These are phyloP conservation scores for Diaporthe humulicola DNA, from an alignment of 2,329 filamentous ascomycete species.

Conservation along the genomic window DNA sequence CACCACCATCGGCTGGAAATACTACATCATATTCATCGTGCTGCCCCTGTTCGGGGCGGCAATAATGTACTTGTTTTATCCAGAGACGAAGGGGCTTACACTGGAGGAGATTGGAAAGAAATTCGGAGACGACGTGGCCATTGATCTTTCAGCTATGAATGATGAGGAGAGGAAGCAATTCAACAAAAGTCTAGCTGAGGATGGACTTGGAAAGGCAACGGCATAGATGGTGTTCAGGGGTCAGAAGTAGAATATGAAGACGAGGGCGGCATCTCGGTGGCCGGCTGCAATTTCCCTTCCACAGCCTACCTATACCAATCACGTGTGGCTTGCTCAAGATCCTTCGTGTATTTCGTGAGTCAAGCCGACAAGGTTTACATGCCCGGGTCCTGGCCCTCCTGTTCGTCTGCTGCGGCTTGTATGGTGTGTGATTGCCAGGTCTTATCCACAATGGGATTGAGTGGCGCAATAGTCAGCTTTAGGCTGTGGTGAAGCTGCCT, in stretches of 20 bases:
- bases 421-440: neutral
- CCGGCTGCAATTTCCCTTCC: neutral
- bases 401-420: too few relatives aligned
- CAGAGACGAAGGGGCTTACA: constrained; percentile 38
- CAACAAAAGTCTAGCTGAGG: neutral
- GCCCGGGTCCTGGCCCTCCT: neutral
- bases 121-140: neutral
- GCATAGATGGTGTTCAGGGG: neutral
- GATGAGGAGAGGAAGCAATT: neutral
- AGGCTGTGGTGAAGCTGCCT: neutral
- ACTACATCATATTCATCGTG: constrained; percentile 41
- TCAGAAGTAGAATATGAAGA: neutral
- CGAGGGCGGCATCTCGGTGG: neutral
- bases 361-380: neutral
- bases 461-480: neutral
- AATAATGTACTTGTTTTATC: constrained; percentile 38
- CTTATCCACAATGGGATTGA: neutral
- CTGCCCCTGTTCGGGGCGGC: constrained; percentile 35
- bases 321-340: neutral
- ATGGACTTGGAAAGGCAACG: neutral
- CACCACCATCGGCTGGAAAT: constrained; percentile 33
- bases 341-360: neutral
- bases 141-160: constrained; percentile 2
- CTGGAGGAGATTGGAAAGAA: constrained; percentile 38
- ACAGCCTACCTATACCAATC: neutral